Evolutionary conservation across 371 early-diverging fungal species (phyloP), one percentile per base, ranked within the genome.

Genomic region (Mucor racemosus): DNA sequence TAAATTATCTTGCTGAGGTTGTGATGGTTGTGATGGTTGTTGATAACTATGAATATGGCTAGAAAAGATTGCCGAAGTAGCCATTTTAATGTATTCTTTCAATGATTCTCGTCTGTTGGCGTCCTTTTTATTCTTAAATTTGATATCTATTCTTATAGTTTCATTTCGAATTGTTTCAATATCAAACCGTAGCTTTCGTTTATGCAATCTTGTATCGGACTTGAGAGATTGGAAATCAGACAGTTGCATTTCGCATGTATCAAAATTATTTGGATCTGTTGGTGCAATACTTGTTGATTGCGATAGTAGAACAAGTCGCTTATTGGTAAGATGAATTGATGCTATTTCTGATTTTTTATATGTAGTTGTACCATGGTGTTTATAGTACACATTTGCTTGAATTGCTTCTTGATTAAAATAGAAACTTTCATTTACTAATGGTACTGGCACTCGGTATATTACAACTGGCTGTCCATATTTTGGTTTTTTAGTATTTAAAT

Each of bases 61-160:
- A 44, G 65, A 17, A 9, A 46, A 4, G 13, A 64, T 46, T 10
- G 65, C 58, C 19, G 65, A 64, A 19, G 58, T 58, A 58, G 65
- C 65, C 65, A 64, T 64, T 38, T 64, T 64, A 13, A 64, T 35
- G 46, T 64, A 64, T 21, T 64, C 65, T 35, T 38, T 64, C 19
- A 64, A 36, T 7, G 65, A 57, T 15, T 64, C 65, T 58, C 65
- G 57, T 44, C 65, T 39, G n/a, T 33, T 44, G 36, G 65, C 65
- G 35, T 56, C 65, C 13, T 64, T 56, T 40, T 64, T 64, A 11
- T 46, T 46, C 7, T 38, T 56, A 26, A 64, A 64, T 35, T 39
- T 46, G 21, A 64, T 33, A 6, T 64, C 65, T 13, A 64, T 35
- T 17, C 39, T 17, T 1, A 57, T 38, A 35, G 14, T 35, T 19